Base-by-base conservation (phyloP, 768 basidiomycete genomes). In the Antrodiella citrinella region DNA sequence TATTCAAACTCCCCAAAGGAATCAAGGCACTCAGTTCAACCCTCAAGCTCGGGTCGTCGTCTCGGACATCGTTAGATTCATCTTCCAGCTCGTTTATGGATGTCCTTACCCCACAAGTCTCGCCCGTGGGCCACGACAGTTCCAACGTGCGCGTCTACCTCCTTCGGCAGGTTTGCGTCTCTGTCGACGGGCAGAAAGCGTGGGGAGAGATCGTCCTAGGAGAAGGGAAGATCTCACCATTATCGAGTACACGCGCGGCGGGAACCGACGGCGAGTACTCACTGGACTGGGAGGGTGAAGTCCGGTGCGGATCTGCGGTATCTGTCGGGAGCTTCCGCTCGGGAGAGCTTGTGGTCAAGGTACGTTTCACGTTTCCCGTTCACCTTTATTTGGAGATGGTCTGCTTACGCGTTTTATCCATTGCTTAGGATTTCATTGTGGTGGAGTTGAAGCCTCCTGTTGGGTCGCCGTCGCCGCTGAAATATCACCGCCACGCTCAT, bases 221-320 rank as follows among this genome's bases (percentile, higher is more conserved):
- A 0, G 75, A 82, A 49, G 81, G 75, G 2, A 65, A 68, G 18
- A 53, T 82, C 10, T 62, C 67, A 40, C 68, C 73, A n/a, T 65
- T 76, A 1, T 54, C 57, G 49, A 59, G 49, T 54, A 59, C 55
- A 51, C 52, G 55, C 24, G 51, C 54, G 13, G 50, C 11, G 10
- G 20, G 46, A 9, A 56, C 58, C 9, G 64, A 62, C 41, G 55
- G 58, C 20, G 64, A 69, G 44, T 24, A 38, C 9, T 70, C 73
- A 53, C 64, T 84, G 2, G 81, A 84, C 54, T 86, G 82, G 75
- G 78, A 78, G 53, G 84, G 82, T 11, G 72, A 76, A 49, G 53
- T 83, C 12, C 59, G 58, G 23, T 65, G 69, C 41, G 55, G 62
- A 11, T 58, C 67, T n/a, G 65, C 72, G 39, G 62, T 73, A 40